Base-by-base conservation (phyloP, 257 asterid species). In the Eustoma russellianum region DNA sequence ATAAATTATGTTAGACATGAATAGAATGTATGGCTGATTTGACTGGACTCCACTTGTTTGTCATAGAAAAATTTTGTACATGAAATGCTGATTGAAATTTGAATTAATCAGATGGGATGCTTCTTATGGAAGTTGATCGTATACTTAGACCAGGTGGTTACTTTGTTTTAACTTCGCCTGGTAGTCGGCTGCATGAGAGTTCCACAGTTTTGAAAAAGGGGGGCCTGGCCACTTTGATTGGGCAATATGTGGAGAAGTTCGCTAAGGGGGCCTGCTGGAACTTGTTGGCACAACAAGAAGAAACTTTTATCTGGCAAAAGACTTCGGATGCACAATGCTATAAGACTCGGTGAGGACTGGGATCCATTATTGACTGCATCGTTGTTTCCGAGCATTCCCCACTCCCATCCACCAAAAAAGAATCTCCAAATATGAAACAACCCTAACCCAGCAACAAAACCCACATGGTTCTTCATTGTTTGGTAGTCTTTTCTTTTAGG, bases 81-180 rank as follows among this genome's bases (percentile, higher is more conserved):
- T 38, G 43, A 38, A 7, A 38, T 38, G 11, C 43, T 38, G 43
- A 38, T 38, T 38, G 43, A 38, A 38, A 8, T 38, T 11, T 38
- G 43, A 38, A 9, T 65, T 48, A 45, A 51, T 66, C 97, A 91
- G 96, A 76, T 74, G 93, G 98, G 45, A 59, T 78, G 66, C 74
- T 77, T 57, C 95, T 91, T 61, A 77, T 87, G 56, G 98, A 91
- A 80, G 83, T 81, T 61, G 98, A 91, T 61, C 90, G 98, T 72
- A 61, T 91, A 58, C 93, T 87, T 74, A 91, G 74, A 79, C 98
- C 98, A 2, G 98, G 98, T 65, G 95, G 96, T 64, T 91, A 87
- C 80, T 67, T 91, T 67, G 95, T 87, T 53, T 70, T 91, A 70
- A 87, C 96, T 69, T 80, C 95, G 50, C 89, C 94, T 51, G 64